phyloP scores from a whole-genome alignment of 139 green algal species.

The Haematococcus lacustris region DNA sequence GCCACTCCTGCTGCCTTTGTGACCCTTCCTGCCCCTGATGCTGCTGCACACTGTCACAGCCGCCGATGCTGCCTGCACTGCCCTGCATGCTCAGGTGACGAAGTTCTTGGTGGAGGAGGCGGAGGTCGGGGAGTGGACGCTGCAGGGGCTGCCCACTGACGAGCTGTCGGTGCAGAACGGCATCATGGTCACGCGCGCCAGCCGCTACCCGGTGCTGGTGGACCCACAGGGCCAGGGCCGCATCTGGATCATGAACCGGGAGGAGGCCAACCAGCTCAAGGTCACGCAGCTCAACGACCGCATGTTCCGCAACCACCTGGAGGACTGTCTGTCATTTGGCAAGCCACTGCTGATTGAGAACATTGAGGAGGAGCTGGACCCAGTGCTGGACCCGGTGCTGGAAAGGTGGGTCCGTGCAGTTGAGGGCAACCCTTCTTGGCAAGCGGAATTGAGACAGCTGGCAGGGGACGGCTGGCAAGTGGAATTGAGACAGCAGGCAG shows the following conservation, averaged over 20 bases:
- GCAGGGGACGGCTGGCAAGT: no score
- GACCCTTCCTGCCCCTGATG: no score
- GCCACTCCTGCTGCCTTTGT: no score
- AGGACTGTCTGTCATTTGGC: conserved; percentile 85
- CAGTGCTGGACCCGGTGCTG: conserved; percentile 85
- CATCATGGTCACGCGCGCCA: conserved; percentile 84
- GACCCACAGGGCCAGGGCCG: conserved; percentile 83
- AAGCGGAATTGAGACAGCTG: no score
- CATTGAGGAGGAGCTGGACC: conserved; percentile 90
- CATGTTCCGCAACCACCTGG: conserved; percentile 80
- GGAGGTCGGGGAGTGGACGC: conserved; percentile 84
- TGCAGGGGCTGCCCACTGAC: conserved; percentile 88
- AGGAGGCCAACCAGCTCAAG: conserved; percentile 76
- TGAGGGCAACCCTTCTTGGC: no score
- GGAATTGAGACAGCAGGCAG: no score
- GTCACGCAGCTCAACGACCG: conserved; percentile 74
- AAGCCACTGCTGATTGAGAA: conserved; percentile 94
- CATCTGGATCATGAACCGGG: conserved; percentile 80
- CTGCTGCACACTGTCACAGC: no score
- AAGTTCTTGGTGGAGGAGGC: conserved; percentile 88
- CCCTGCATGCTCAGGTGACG: no score
- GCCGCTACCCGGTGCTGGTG: conserved; percentile 80
- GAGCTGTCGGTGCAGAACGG: conserved; percentile 93
- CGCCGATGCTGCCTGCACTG: no score
- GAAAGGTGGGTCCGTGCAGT: conserved; percentile 77